Base-by-base conservation (phyloP, 345 rosid species). In the Gossypium thurberi region DNA sequence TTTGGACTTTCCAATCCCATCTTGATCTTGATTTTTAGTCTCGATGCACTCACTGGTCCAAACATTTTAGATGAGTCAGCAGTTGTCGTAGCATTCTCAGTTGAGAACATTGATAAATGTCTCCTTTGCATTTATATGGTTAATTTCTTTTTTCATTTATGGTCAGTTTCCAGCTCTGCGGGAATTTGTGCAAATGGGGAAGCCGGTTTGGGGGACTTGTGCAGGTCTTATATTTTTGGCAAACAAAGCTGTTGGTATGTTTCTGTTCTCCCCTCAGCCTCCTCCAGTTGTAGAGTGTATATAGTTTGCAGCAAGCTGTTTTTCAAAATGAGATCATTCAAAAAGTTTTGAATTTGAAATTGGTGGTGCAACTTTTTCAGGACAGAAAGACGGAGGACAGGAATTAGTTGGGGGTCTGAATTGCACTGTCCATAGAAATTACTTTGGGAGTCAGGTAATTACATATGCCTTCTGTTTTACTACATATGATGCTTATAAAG, bases 191-290 rank as follows among this genome's bases (percentile, higher is more conserved):
- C 82, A 88, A 83, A 81, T 73, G 75, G 98, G 98, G 47, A 95
- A 91, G 78, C 96, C 98, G 60, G 98, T 95, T 53, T 95, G 98
- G 99, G 97, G 99, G 42, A 92, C 98, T 61, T 95, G 98, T 51
- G 99, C 99, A 0, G 98, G 98, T 78, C 98, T 95, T 69, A 94
- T 92, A 74, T 94, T 94, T 87, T 83, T 92, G 87, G 97, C 97
- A 17, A 79, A 92, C 79, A 88, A 87, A 74, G 97, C 94, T 0
- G 77, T 77, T 82, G 97, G 98, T 94, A 73, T 76, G 89, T 80
- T 75, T 74, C 78, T 68, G 55, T 40, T 12, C 40, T 23, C 59
- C 56, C 17, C 2, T 8, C 21, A 1, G 10, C 48, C 50, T 20
- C 1, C 13, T 2, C 44, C 40, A 5, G 7, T 50, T 26, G 17